Percentiles rank a stretch among this genome's conserved stretches.
These are phyloP conservation scores for Trichoderma sp. DNA, from an alignment of 2,329 filamentous ascomycete genomes.

Conservation along the genomic window DNA sequence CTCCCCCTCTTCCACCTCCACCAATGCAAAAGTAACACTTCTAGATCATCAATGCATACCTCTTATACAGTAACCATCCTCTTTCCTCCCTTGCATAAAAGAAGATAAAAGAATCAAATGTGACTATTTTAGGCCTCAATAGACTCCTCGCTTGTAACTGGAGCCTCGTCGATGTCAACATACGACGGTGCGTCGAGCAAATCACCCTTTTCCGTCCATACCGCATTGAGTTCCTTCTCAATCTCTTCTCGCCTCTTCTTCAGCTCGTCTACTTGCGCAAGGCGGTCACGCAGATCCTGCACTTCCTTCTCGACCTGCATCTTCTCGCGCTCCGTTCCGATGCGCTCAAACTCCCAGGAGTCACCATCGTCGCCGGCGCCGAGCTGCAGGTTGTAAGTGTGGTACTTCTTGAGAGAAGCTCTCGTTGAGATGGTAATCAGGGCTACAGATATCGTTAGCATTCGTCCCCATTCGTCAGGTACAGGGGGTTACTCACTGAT, in stretches of 20 bases:
- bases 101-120: too few species aligned
- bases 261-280: slow-evolving; percentile 84
- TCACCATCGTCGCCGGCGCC: slow-evolving; percentile 80
- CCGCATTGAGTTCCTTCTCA: slow-evolving; percentile 73
- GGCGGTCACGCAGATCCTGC: slow-evolving; percentile 76
- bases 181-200: slow-evolving; percentile 54
- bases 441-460: slow-evolving; percentile 51
- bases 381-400: slow-evolving; percentile 86
- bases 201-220: slow-evolving; percentile 61
- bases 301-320: slow-evolving; percentile 91
- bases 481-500: slow-evolving; percentile 71
- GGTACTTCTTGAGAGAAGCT: slow-evolving; percentile 92
- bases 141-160: slow-evolving; percentile 11
- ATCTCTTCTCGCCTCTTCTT: slow-evolving; percentile 78
- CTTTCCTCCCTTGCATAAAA: slow-evolving; percentile 6
- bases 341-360: slow-evolving; percentile 90
- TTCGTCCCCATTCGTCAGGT: background rate
- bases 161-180: slow-evolving; percentile 27
- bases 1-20: background rate
- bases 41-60: slow-evolving; percentile 9
- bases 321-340: slow-evolving; percentile 92
- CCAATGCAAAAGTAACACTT: slow-evolving; percentile 8
- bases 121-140: slow-evolving; percentile 7
- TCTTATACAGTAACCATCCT: background rate
- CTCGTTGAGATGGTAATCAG: slow-evolving; percentile 95